Evolutionary conservation across 2,329 filamentous ascomycete species (phyloP).

Genomic region (Diaporthe aspalathi): DNA sequence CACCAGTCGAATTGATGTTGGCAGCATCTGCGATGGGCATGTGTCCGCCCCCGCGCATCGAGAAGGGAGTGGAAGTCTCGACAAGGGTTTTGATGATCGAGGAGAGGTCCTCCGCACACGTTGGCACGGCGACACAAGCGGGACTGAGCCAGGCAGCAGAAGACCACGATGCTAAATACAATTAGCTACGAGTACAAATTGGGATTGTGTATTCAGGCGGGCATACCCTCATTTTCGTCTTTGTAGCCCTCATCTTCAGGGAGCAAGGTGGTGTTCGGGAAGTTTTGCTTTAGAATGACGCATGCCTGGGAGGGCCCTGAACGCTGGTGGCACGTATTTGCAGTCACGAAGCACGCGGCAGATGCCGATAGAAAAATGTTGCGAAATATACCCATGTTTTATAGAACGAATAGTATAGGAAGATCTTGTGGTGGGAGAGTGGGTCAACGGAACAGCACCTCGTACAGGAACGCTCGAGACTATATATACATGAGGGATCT

Average conservation of each 20-base stretch:
- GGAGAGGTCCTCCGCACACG: slow-evolving; percentile 33
- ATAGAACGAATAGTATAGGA: neutral
- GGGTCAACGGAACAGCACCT: neutral
- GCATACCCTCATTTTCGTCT: neutral
- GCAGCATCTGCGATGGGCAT: slow-evolving; percentile 44
- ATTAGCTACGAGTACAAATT: neutral
- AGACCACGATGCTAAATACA: neutral
- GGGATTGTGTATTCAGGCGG: neutral
- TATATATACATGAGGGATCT: neutral
- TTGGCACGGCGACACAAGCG: slow-evolving; percentile 46
- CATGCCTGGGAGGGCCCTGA: slow-evolving; percentile 8
- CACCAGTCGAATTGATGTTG: slow-evolving; percentile 45
- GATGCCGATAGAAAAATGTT: slow-evolving; percentile 2
- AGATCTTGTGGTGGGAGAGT: neutral
- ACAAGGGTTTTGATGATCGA: slow-evolving; percentile 41
- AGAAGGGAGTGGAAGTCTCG: slow-evolving; percentile 42
- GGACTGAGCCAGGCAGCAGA: slow-evolving; percentile 36
- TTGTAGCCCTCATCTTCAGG: slow-evolving; percentile 2
- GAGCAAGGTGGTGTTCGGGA: slow-evolving; percentile 8
- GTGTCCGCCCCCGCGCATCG: slow-evolving; percentile 47
- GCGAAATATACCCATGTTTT: slow-evolving; percentile 1
- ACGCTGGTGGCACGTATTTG: neutral
- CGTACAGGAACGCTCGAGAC: neutral
- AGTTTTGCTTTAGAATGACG: neutral
- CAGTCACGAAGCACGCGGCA: neutral